phyloP scores from a whole-genome alignment of 2,329 filamentous ascomycete species.

The Ophiosphaerella korrae region DNA sequence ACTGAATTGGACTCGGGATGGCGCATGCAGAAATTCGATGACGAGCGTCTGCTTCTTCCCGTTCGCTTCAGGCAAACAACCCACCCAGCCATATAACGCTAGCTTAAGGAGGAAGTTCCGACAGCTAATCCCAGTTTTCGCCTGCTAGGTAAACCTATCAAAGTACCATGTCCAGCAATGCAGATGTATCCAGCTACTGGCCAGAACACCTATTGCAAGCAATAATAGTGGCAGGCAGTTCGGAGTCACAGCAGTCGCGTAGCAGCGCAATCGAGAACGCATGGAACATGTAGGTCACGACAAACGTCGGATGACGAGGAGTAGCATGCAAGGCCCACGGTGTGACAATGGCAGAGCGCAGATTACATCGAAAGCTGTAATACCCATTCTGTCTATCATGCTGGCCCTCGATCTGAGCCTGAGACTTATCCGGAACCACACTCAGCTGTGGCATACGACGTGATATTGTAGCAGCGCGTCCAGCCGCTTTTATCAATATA shows the following conservation, averaged over 20 bases:
- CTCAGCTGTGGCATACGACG: no score
- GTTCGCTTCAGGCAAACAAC: slow-evolving; percentile 13
- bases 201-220: slow-evolving; percentile 11
- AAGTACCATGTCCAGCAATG: slow-evolving; percentile 6
- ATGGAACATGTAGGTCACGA: no score
- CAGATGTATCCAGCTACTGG: slow-evolving; percentile 1
- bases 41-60: slow-evolving; percentile 28
- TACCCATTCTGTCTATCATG: no score
- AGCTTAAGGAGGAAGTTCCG: slow-evolving; percentile 22
- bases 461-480: not conserved
- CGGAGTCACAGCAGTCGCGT: no score
- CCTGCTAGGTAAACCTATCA: slow-evolving; percentile 18
- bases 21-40: slow-evolving; percentile 24
- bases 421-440: no score
- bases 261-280: no score
- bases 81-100: slow-evolving; percentile 11
- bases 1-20: slow-evolving; percentile 13
- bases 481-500: slow-evolving; percentile 3
- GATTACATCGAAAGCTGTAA: no score
- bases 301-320: no score
- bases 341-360: no score
- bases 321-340: no score
- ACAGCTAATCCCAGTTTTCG: not conserved
- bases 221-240: not conserved
- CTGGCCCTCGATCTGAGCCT: no score